Evolutionary conservation across 179 eudicot genomes (phyloP), one percentile per base, ranked within the genome.

Genomic region (Drosera spatulata): DNA sequence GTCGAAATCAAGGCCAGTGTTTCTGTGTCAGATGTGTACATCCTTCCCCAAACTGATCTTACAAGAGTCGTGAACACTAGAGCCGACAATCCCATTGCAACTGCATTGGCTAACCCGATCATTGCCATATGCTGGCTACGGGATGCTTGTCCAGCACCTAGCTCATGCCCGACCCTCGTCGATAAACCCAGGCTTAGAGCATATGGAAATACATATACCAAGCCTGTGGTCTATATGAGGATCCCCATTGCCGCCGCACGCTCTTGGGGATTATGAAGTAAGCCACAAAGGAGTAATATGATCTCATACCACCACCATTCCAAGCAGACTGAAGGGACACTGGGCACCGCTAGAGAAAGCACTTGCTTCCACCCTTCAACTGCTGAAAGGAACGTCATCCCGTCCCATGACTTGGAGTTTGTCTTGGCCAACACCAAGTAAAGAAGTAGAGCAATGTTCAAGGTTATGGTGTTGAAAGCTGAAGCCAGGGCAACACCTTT

Each of bases 261-360:
- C 0, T 87, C 80, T 52, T 84, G 74, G 0, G 98, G 93, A 58
- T 88, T 79, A 8, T 50, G 57, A 5, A 91, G 53, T 41, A 88
- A 66, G 0, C 98, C 96, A 15, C 96, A 83, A 2, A 88, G 71
- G 59, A 91, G 77, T 6, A 88, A 56, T 66, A 91, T 78, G 52
- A 88, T 84, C 55, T 91, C 98, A 15, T 86, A 91, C 89, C 91
- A 91, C 98, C 98, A 91, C 98, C 98, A 91, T n/a, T 91, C 98
- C 42, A 91, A 67, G 60, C 98, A 91, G 6, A 88, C 95, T 0
- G 91, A 71, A 37, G 74, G 66, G 0, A 80, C 68, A 55, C 95
- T 85, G 0, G 98, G 96, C 7, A 85, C 10, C 0, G 96, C 93
- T 3, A 91, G 59, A 52, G 77, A 61, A 5, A 91, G 66, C 61